Base-by-base conservation (phyloP, 768 basidiomycete genomes). In the Boletellus sp. region DNA sequence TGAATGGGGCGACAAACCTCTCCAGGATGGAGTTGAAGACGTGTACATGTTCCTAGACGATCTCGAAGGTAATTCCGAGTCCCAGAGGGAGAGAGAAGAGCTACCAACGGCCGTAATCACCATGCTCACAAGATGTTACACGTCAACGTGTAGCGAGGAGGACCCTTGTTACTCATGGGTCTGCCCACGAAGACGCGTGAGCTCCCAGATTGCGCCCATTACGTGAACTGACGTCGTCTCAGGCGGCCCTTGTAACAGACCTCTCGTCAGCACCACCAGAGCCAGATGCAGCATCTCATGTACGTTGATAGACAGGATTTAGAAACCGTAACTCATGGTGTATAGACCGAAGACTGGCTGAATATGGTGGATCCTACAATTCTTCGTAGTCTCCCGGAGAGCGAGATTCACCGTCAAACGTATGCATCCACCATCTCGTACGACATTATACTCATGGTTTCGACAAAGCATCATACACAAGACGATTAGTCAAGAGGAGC, bases 1-100 rank as follows among this genome's bases (percentile, higher is more conserved):
- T 7, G 94, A 97, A 63, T 95, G 94, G 90, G 91, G 88, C 26
- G 83, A 84, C 43, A 81, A 84, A 17, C 75, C 84, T 1, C 70
- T 96, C 47, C 82, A 87, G 48, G 93, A 94, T 61, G 85, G 88
- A 3, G 88, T 94, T 4, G 93, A 94, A 60, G 91, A 94, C 54
- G 93, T 96, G 6, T 96, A 90, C 70, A 89, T 87, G 77, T 95
- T 96, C 68, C 73, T 90, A 61, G 91, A 91, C 50, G 93, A 94
- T 55, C 76, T 79, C 34, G 84, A 85, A 47, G 84, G 84, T 22
- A 69, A 69, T 20, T 81, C 81, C 1, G 85, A 86, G 53, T 70
- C 74, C 1, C 73, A 77, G 15, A 75, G 74, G 34, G 85, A 86
- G 62, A 74, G 77, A 35, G 84, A 84, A 60, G 69, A 92, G 76